phyloP scores from a whole-genome alignment of 2,329 filamentous ascomycete genomes.

The Mycosphaerella sp. region DNA sequence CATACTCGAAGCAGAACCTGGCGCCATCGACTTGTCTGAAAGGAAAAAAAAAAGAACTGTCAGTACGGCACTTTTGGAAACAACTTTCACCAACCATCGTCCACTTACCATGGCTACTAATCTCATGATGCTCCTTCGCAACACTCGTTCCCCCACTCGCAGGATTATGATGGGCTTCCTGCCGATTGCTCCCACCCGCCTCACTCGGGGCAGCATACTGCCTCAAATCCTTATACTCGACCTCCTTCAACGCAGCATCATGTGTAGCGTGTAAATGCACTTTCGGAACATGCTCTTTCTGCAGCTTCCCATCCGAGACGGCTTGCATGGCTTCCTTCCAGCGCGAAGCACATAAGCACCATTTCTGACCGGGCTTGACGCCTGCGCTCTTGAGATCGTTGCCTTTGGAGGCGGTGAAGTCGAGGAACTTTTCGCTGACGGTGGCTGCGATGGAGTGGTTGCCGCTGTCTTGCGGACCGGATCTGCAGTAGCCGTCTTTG shows the following conservation, averaged over 20 bases:
- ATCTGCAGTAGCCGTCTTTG: conserved; percentile 19
- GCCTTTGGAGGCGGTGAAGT: conserved; percentile 11
- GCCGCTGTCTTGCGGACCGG: conserved; percentile 12
- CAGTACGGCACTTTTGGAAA: not conserved
- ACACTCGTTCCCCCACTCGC: conserved; percentile 6
- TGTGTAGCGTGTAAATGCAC: conserved; percentile 17
- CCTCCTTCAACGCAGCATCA: conserved; percentile 14
- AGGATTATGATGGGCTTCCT: conserved; percentile 17
- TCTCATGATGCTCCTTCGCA: conserved; percentile 18
- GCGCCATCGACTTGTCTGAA: conserved; percentile 11
- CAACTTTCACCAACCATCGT: too few relatives aligned
- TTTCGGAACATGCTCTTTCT: conserved; percentile 14
- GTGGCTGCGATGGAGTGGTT: conserved; percentile 19
- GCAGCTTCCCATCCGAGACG: conserved; percentile 13
- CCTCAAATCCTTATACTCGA: conserved; percentile 18
- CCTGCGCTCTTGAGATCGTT: conserved; percentile 9
- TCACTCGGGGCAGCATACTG: conserved; percentile 18
- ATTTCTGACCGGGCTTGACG: conserved; percentile 12
- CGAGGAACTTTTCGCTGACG: conserved; percentile 14
- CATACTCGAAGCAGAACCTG: conserved; percentile 12
- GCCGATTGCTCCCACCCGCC: conserved; percentile 13
- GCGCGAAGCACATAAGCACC: conserved; percentile 13
- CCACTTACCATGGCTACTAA: conserved; percentile 14
- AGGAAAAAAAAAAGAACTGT: not conserved
- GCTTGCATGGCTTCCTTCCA: conserved; percentile 16